These are phyloP conservation scores for Scutellaria barbata DNA, from an alignment of 257 asterid species.

Conservation along the genomic window DNA sequence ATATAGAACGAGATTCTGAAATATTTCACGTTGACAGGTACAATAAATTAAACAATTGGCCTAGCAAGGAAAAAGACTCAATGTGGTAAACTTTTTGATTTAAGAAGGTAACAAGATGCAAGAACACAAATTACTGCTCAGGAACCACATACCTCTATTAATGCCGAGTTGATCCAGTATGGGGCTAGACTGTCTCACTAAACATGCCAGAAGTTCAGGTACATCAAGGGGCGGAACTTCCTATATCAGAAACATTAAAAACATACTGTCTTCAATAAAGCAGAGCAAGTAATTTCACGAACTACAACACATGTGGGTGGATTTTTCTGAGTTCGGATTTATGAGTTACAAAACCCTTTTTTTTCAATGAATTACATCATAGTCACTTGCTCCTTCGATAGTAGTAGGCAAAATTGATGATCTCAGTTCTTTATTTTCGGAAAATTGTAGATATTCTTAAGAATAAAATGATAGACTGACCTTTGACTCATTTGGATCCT, in stretches of 20 bases:
- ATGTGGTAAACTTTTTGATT: conserved; percentile 10
- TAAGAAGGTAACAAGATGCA: not conserved
- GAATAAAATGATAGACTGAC: conserved; percentile 47
- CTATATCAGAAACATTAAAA: conserved; percentile 46
- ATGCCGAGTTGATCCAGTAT: conserved; percentile 93
- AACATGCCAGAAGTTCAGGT: conserved; percentile 85
- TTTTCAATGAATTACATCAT: conserved; percentile 2
- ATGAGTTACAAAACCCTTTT: not conserved
- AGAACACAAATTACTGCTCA: conserved; percentile 27
- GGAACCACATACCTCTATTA: conserved; percentile 60
- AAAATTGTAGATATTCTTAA: not conserved
- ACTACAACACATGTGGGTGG: not conserved
- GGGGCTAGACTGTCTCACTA: conserved; percentile 95
- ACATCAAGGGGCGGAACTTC: conserved; percentile 95
- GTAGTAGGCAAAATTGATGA: not conserved
- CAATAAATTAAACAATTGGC: conserved; percentile 18
- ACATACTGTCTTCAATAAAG: conserved; percentile 25
- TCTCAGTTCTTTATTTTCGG: conserved; percentile 20
- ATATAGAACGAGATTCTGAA: not conserved
- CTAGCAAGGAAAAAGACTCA: conserved; percentile 6
- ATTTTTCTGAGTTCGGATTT: not conserved
- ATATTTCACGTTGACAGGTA: conserved; percentile 5
- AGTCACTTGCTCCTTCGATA: conserved; percentile 1
- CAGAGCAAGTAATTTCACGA: not conserved
- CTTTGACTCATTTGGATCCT: conserved; percentile 74